These are phyloP conservation scores for Sporothrix schenckii DNA, from an alignment of 2,329 filamentous ascomycete genomes.

Conservation along the genomic window DNA sequence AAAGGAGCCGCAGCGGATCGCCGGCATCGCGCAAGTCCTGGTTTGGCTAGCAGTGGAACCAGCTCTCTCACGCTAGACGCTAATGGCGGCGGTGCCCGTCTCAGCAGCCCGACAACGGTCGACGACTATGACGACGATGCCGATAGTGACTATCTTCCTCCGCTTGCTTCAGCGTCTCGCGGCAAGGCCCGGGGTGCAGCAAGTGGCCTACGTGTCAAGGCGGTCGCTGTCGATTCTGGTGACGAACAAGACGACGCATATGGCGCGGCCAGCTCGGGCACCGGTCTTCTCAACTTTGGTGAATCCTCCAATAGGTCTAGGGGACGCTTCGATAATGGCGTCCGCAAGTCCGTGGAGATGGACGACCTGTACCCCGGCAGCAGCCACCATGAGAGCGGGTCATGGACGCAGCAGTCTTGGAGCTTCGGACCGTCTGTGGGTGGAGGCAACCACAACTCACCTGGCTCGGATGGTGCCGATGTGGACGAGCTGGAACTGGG, in stretches of 20 bases:
- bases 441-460: slow-evolving; percentile 26
- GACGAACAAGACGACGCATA: slow-evolving; percentile 24
- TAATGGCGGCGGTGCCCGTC: background rate
- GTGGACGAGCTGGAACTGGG: slow-evolving; percentile 33
- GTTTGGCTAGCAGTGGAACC: slow-evolving; percentile 52
- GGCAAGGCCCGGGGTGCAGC: slow-evolving; percentile 1
- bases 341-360: slow-evolving; percentile 51
- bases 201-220: background rate
- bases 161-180: slow-evolving; percentile 41
- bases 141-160: slow-evolving; percentile 43
- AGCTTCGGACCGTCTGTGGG: slow-evolving; percentile 44
- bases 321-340: slow-evolving; percentile 35
- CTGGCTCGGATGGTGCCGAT: slow-evolving; percentile 30
- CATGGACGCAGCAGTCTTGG: slow-evolving; percentile 47
- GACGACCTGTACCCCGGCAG: slow-evolving; percentile 46
- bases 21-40: slow-evolving; percentile 62
- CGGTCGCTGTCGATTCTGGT: slow-evolving; percentile 3
- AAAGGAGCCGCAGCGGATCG: slow-evolving; percentile 74
- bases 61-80: slow-evolving; percentile 26
- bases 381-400: slow-evolving; percentile 39
- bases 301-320: background rate
- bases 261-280: slow-evolving; percentile 9
- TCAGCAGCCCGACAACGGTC: slow-evolving; percentile 9
- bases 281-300: slow-evolving; percentile 34
- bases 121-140: slow-evolving; percentile 22